Conservation (phyloP, 208 protist genomes). For the Tritrichomonas musculus region DNA sequence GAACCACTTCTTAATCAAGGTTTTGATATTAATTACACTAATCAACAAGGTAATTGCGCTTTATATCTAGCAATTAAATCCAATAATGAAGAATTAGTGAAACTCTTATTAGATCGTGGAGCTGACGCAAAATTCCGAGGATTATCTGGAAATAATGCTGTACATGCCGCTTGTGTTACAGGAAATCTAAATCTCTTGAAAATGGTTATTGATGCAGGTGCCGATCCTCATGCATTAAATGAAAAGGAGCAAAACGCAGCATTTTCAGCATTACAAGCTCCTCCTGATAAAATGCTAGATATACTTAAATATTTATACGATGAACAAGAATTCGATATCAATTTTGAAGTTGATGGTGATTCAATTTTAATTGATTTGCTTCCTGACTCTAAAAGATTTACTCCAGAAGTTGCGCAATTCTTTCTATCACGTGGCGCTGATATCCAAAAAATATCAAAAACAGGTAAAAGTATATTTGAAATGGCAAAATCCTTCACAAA, state of each 20-base stretch:
- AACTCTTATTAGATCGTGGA: neutral
- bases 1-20: neutral
- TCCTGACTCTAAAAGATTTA: neutral
- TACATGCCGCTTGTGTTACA: neutral
- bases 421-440: neutral
- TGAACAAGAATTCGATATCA: neutral
- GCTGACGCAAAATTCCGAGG: neutral
- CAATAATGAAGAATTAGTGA: neutral
- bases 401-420: neutral
- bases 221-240: neutral
- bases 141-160: neutral
- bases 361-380: neutral
- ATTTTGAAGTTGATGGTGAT: neutral
- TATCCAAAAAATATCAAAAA: neutral
- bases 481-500: neutral
- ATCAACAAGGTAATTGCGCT: neutral
- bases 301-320: neutral
- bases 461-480: neutral
- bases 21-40: neutral
- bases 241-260: neutral
- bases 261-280: neutral
- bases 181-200: constrained; percentile 8
- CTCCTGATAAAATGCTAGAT: neutral
- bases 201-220: neutral
- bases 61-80: neutral